phyloP scores from a whole-genome alignment of 345 rosid species.

The Rhodamnia argentea region DNA sequence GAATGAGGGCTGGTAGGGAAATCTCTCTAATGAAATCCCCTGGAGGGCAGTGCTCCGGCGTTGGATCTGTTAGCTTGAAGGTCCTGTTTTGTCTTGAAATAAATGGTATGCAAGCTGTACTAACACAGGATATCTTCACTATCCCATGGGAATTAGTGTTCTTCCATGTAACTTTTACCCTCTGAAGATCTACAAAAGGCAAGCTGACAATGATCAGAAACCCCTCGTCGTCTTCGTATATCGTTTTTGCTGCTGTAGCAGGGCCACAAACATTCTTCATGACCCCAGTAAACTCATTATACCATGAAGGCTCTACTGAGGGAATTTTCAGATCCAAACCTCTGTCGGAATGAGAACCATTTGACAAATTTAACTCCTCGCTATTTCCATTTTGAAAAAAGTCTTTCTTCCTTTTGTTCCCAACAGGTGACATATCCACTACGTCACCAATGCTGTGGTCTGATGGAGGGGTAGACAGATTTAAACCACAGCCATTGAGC shows the following conservation, averaged over 20 bases:
- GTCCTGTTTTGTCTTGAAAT: constrained; percentile 72
- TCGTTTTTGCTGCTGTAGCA: constrained; percentile 73
- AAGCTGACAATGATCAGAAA: constrained; percentile 62
- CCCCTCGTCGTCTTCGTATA: constrained; percentile 72
- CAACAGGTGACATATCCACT: constrained; percentile 24
- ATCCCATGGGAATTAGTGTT: constrained; percentile 64
- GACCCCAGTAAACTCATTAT: constrained; percentile 32
- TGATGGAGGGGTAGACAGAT: constrained; percentile 31
- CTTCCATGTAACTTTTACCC: constrained; percentile 87
- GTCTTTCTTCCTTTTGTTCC: constrained; percentile 34
- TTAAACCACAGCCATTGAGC: constrained; percentile 30
- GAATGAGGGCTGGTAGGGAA: constrained; percentile 66
- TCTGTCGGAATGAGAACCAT: constrained; percentile 5
- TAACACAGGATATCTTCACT: constrained; percentile 69
- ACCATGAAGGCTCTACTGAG: constrained; percentile 24
- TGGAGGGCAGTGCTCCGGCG: constrained; percentile 91
- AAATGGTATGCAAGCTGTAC: constrained; percentile 68
- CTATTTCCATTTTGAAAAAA: constrained; percentile 7
- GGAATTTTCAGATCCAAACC: constrained; percentile 7
- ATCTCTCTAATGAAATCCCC: constrained; percentile 79
- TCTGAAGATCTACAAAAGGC: constrained; percentile 72
- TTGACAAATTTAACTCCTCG: constrained; percentile 1
- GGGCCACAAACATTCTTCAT: constrained; percentile 49
- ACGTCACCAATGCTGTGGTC: constrained; percentile 27
- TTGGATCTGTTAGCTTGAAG: constrained; percentile 81